These are phyloP conservation scores for Mycena galopus DNA, from an alignment of 768 basidiomycete species.

Conservation along the genomic window DNA sequence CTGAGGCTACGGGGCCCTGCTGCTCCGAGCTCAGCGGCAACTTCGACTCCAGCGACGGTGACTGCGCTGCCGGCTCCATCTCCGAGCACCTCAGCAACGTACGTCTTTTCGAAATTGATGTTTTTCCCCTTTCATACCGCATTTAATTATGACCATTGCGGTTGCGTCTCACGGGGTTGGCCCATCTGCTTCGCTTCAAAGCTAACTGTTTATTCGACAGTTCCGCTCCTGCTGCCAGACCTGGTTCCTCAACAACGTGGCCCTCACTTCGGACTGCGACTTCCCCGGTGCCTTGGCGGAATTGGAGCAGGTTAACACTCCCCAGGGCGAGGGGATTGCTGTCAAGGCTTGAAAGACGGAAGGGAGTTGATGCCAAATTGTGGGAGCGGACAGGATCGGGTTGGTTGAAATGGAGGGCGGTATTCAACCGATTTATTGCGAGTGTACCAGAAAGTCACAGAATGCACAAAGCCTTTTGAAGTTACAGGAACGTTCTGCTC, in stretches of 20 bases:
- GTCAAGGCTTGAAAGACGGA: constrained; percentile 11
- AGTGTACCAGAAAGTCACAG: too few species aligned
- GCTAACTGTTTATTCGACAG: constrained; percentile 5
- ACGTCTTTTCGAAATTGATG: neutral
- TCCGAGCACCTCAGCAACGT: constrained; percentile 28
- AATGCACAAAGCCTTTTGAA: too few species aligned
- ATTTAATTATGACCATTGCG: too few species aligned
- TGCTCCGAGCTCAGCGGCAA: constrained; percentile 14
- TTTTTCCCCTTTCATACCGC: too few species aligned
- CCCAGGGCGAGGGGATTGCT: constrained; percentile 8
- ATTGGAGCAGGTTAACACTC: constrained; percentile 9
- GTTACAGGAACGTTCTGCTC: too few species aligned
- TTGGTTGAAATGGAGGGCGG: too few species aligned
- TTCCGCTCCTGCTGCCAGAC: constrained; percentile 11
- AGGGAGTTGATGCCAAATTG: neutral
- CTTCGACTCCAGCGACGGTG: constrained; percentile 13
- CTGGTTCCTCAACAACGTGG: constrained; percentile 3
- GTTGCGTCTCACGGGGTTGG: neutral
- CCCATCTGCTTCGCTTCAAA: too few species aligned
- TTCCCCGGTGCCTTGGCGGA: constrained; percentile 13
- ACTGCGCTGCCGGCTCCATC: constrained; percentile 23
- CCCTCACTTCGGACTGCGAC: constrained; percentile 17
- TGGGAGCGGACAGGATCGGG: neutral
- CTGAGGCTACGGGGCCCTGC: constrained; percentile 10
- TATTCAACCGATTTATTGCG: too few species aligned